Conservation (phyloP, 805 yeast genomes). For the Schwanniomyces yamadae region DNA sequence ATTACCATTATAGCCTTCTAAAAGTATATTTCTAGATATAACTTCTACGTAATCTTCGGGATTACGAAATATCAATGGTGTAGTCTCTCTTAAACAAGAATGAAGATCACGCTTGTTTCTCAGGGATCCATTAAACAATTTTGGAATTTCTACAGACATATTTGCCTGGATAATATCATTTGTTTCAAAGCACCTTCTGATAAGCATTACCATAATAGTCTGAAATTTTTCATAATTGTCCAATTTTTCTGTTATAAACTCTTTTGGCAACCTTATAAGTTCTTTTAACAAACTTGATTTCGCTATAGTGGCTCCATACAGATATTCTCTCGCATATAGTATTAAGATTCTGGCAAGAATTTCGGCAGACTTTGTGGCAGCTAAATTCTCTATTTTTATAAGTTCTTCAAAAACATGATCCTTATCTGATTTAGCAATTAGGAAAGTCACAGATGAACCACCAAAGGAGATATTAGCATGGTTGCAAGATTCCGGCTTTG, state of each 20-base stretch:
- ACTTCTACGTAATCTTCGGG: constrained; percentile 50
- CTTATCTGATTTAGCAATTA: constrained; percentile 16
- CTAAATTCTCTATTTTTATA: constrained; percentile 39
- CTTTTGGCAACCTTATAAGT: constrained; percentile 44
- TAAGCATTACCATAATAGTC: constrained; percentile 39
- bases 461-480: constrained; percentile 12
- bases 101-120: constrained; percentile 44
- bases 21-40: constrained; percentile 40
- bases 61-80: constrained; percentile 47
- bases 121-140: constrained; percentile 33
- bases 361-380: constrained; percentile 47
- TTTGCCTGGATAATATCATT: constrained; percentile 45
- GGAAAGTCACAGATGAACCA: constrained; percentile 11
- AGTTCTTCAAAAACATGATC: constrained; percentile 43
- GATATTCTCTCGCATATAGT: constrained; percentile 49
- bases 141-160: constrained; percentile 52
- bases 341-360: constrained; percentile 56
- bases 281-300: constrained; percentile 47
- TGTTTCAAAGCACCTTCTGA: constrained; percentile 72
- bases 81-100: constrained; percentile 48
- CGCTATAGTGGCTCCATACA: constrained; percentile 39
- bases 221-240: constrained; percentile 14
- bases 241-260: constrained; percentile 19
- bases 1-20: constrained; percentile 43
- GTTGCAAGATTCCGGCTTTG: constrained; percentile 37